A percentile compares a stretch with the other conserved stretches of the same genome.
These are phyloP conservation scores for Blumeria hordei DNA, from an alignment of 2,329 filamentous ascomycete genomes.

Conservation along the genomic window DNA sequence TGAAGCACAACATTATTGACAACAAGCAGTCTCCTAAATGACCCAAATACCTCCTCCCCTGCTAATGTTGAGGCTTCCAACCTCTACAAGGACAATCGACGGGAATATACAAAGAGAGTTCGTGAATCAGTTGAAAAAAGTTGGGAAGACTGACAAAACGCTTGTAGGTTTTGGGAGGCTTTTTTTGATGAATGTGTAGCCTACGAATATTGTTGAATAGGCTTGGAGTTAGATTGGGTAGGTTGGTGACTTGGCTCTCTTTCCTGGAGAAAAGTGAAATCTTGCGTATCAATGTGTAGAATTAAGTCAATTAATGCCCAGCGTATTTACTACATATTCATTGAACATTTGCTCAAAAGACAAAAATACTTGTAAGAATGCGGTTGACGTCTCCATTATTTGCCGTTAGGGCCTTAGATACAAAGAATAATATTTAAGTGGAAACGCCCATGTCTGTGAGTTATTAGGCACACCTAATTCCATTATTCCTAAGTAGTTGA, in stretches of 20 bases:
- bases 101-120: conserved; percentile 88
- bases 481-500: too few species aligned
- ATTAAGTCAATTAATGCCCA: background rate
- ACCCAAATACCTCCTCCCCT: conserved; percentile 93
- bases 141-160: conserved; percentile 55
- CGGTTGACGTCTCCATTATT: too few species aligned
- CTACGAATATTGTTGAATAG: background rate
- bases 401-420: too few species aligned
- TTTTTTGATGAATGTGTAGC: background rate
- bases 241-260: background rate
- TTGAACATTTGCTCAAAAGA: too few species aligned
- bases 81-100: conserved; percentile 91
- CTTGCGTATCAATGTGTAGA: background rate
- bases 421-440: too few species aligned
- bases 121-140: conserved; percentile 97
- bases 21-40: conserved; percentile 56
- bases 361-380: too few species aligned
- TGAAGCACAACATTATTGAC: conserved; percentile 12
- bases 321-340: background rate
- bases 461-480: too few species aligned
- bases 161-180: background rate
- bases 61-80: conserved; percentile 97
- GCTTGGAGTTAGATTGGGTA: background rate
- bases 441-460: too few species aligned
- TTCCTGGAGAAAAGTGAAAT: background rate